These are phyloP conservation scores for Lophium mytilinum DNA, from an alignment of 495 filamentous ascomycete species.

Conservation along the genomic window DNA sequence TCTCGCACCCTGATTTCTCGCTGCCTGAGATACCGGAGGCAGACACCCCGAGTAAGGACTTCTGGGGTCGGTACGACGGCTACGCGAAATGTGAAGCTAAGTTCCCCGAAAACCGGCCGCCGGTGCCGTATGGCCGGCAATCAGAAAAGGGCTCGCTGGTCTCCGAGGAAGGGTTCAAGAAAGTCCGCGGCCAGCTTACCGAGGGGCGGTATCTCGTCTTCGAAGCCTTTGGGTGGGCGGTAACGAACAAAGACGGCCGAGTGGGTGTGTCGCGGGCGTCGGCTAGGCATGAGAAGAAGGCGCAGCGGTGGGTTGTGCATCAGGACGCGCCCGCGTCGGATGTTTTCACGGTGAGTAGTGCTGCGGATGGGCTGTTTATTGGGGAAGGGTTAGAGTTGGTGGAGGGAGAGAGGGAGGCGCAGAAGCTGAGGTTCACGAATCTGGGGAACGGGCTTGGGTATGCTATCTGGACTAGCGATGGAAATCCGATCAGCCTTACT, in stretches of 20 bases:
- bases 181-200: constrained; percentile 44
- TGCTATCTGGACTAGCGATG: constrained; percentile 21
- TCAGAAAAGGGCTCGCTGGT: constrained; percentile 12
- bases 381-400: constrained; percentile 26
- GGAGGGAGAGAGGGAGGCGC: constrained; percentile 24
- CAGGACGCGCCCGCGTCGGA: constrained; percentile 35
- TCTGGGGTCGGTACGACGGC: constrained; percentile 38
- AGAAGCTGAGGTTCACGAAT: constrained; percentile 36
- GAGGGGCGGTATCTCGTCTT: constrained; percentile 40
- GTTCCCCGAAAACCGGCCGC: constrained; percentile 34
- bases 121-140: constrained; percentile 44
- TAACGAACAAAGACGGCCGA: constrained; percentile 1
- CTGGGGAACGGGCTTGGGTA: constrained; percentile 36
- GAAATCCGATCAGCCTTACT: background rate
- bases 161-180: constrained; percentile 45
- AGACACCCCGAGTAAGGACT: constrained; percentile 30
- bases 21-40: constrained; percentile 40
- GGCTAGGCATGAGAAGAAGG: constrained; percentile 32
- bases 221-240: constrained; percentile 15
- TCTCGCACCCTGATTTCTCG: constrained; percentile 41
- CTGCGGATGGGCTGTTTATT: constrained; percentile 41
- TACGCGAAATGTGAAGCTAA: constrained; percentile 37
- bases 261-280: constrained; percentile 32
- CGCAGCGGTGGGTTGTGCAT: constrained; percentile 47
- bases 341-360: constrained; percentile 43